Base-by-base conservation (phyloP, 768 basidiomycete species). In the Amanita exitialis region DNA sequence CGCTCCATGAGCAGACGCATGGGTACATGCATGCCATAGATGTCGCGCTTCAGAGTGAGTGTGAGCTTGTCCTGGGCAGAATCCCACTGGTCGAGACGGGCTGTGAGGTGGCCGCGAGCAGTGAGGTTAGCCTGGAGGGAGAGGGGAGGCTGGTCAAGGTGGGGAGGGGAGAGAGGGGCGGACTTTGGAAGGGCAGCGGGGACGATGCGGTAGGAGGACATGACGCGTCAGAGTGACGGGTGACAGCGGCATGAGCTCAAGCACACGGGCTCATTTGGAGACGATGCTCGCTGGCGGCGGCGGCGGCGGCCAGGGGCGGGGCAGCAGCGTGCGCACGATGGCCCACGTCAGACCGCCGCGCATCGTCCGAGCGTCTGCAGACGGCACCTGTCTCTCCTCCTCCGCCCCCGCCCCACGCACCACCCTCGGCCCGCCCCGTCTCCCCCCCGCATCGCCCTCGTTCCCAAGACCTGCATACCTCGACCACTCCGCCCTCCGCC, bases 1-100 rank as follows among this genome's bases (percentile, higher is more conserved):
- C 92, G 80, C 66, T 99, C 96, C 96, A 98, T 98, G 56, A 96
- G 73, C 47, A 82, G 72, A 27, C 94, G 79, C 67, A 95, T 79
- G 1, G 96, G 96, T 16, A 87, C 83, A 62, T 91, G 90, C 58
- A 97, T 64, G 32, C 96, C 96, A 60, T 84, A 85, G 28, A 85
- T 63, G 64, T 90, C 82, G 41, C 94, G 82, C 62, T 91, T 79
- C 68, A 95, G 71, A 44, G 80, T 92, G 52, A 97, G 73, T 63
- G 85, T 85, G 45, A 93, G 63, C 64, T 86, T 86, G 64, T 91
- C 86, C 64, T 96, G 93, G 6, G 94, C 92, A 56, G 82, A 82
- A 47, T 93, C 85, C 96, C 96, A 98, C 95, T 98, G 56, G 7
- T 39, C 3, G 16, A 20, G 9, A 16, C 43, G 23, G 43, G 39